A percentile compares a stretch with the other conserved stretches of the same genome.
These are phyloP conservation scores for Candida schatavii DNA, from an alignment of 805 yeast genomes.

Conservation along the genomic window DNA sequence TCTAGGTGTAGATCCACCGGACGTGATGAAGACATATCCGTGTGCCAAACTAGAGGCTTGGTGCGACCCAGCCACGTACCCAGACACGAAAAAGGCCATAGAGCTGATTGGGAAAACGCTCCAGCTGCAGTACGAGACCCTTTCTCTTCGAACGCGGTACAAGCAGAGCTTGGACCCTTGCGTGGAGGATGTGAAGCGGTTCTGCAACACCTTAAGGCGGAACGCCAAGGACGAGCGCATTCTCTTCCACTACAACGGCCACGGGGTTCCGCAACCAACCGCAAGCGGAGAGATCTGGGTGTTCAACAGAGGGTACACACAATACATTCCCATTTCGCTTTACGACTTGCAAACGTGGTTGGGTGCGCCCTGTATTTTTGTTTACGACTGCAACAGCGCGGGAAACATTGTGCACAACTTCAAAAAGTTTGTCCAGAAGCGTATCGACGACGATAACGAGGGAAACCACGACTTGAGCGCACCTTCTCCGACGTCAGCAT, in stretches of 20 bases:
- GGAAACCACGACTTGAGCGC: slow-evolving; percentile 49
- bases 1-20: slow-evolving; percentile 97
- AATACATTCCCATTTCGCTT: slow-evolving; percentile 93
- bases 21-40: slow-evolving; percentile 86
- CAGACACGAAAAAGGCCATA: slow-evolving; percentile 86
- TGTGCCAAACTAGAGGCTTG: slow-evolving; percentile 91
- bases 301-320: slow-evolving; percentile 94
- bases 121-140: slow-evolving; percentile 85
- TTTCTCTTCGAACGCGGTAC: slow-evolving; percentile 82
- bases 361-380: slow-evolving; percentile 96
- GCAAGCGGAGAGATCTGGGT: slow-evolving; percentile 98
- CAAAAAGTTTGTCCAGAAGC: slow-evolving; percentile 82
- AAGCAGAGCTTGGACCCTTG: slow-evolving; percentile 92
- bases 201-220: slow-evolving; percentile 83
- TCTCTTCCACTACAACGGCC: slow-evolving; percentile 94
- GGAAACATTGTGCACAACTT: slow-evolving; percentile 90
- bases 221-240: slow-evolving; percentile 93
- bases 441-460: slow-evolving; percentile 82
- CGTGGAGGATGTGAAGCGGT: slow-evolving; percentile 90
- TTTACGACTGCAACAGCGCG: slow-evolving; percentile 91
- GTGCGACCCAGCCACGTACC: slow-evolving; percentile 80
- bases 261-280: slow-evolving; percentile 97
- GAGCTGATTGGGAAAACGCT: slow-evolving; percentile 87
- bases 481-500: slow-evolving; percentile 64
- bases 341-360: slow-evolving; percentile 95